Percentiles rank a stretch among this genome's conserved stretches.
These are phyloP conservation scores for Starmerella geochares DNA, from an alignment of 805 yeast genomes.

Conservation along the genomic window DNA sequence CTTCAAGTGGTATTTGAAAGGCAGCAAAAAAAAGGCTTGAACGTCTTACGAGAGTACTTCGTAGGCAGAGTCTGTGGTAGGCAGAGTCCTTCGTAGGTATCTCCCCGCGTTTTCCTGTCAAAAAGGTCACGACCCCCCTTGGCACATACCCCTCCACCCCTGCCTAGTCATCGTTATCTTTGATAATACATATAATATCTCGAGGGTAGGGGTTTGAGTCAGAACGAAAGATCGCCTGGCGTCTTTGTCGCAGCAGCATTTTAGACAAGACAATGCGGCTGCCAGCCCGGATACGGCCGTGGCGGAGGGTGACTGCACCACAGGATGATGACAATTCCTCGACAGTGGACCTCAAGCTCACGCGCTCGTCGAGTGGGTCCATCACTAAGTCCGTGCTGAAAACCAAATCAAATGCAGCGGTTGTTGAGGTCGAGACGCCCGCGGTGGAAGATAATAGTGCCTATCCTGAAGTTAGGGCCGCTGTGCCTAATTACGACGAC, in stretches of 20 bases:
- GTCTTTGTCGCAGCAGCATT: not conserved
- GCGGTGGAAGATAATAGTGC: constrained; percentile 36
- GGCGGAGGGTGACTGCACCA: too few relatives aligned
- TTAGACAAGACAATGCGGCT: not conserved
- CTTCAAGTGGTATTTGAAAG: too few relatives aligned
- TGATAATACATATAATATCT: not conserved
- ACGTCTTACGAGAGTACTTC: too few relatives aligned
- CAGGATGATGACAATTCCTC: not conserved
- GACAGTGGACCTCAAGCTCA: not conserved
- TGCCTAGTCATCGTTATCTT: not conserved
- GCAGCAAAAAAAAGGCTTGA: too few relatives aligned
- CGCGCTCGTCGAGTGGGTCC: not conserved
- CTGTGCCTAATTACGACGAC: constrained; percentile 52
- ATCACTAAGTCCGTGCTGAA: not conserved
- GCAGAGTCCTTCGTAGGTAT: too few relatives aligned
- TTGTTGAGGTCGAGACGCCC: constrained; percentile 3
- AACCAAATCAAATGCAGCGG: not conserved
- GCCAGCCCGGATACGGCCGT: not conserved
- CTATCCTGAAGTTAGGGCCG: constrained; percentile 57
- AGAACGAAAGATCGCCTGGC: not conserved
- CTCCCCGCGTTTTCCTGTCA: too few relatives aligned
- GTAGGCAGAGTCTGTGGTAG: too few relatives aligned
- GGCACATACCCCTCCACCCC: too few relatives aligned
- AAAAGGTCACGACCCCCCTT: too few relatives aligned
- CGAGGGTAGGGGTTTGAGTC: constrained; percentile 1